Base-by-base conservation (phyloP, 2,329 filamentous ascomycete genomes). In the Colletotrichum sp. region DNA sequence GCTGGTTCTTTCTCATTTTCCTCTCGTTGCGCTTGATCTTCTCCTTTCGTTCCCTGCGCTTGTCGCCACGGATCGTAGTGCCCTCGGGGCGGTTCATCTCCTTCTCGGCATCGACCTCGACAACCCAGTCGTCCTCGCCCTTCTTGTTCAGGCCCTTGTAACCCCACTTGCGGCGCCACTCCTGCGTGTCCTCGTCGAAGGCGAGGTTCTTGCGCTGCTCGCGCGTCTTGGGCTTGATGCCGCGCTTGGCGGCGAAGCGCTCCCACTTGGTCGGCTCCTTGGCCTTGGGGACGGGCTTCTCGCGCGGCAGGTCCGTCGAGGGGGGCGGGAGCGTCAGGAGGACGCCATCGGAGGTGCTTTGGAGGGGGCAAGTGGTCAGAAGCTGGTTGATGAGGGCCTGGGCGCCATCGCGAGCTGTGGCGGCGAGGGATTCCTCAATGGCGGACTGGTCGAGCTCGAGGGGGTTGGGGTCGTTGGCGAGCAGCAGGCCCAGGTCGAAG, bases 361-460 rank as follows among this genome's bases (percentile, higher is more conserved):
- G 91, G 80, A 98, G 93, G 30, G 95, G 91, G 87, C 96, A 97
- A 61, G 95, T 96, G 18, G 93, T 95, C 52, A 99, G 93, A 76
- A 99, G 93, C 86, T 99, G 96, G 90, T 98, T 98, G 85, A 99
- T 92, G 75, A 99, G 92, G 34, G 92, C 93, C 87, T 99, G 97
- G 15, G 96, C 95, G 85, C 95, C 96, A 85, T 98, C 95, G 81
- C 96, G 95, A 71, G 97, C 96, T 26, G 93, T 92, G 55, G 91
- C 87, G 77, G 93, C 90, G 76, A 99, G 93, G 74, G 91, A 90
- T 32, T 89, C 87, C 85, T 98, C 95, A 78, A 93, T 86, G 48
- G 88, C 82, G 34, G 84, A 78, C 69, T 85, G 85, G 80, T 90
- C 86, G 77, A 92, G 86, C 65, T 90, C 87, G 67, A 97, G 88